Conservation (phyloP, 2,329 filamentous ascomycete genomes). For the Cercospora citrullina region DNA sequence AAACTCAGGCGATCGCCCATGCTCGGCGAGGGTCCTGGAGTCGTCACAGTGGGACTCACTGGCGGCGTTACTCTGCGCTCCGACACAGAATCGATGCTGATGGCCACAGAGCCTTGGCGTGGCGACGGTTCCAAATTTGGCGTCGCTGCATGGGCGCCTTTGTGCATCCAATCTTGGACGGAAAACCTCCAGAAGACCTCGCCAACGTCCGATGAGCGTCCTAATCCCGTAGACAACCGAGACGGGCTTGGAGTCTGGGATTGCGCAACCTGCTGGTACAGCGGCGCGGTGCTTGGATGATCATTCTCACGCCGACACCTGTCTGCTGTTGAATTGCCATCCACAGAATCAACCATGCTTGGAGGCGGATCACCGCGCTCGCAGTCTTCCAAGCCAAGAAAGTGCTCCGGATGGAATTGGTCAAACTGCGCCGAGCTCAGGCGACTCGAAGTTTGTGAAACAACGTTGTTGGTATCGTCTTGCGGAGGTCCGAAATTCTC, state of each 20-base stretch:
- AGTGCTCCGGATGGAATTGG: slow-evolving; percentile 12
- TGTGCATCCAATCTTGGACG: slow-evolving; percentile 14
- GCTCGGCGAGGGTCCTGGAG: slow-evolving; percentile 14
- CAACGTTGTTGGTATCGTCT: not conserved
- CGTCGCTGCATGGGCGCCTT: not conserved
- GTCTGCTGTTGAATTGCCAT: not conserved
- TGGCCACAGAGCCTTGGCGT: not conserved
- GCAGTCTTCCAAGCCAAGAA: slow-evolving; percentile 7
- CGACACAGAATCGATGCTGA: slow-evolving; percentile 5
- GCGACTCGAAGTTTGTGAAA: slow-evolving; percentile 1
- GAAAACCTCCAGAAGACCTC: slow-evolving; percentile 23
- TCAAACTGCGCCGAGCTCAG: slow-evolving; percentile 12
- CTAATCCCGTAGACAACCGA: slow-evolving; percentile 11
- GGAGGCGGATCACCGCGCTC: slow-evolving; percentile 1
- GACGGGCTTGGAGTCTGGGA: slow-evolving; percentile 21
- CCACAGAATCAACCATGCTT: not conserved
- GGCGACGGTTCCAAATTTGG: slow-evolving; percentile 2
- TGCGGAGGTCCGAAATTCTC: not conserved
- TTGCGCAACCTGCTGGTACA: slow-evolving; percentile 20
- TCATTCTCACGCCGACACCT: not conserved
- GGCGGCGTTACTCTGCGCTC: slow-evolving; percentile 8
- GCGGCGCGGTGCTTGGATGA: not conserved
- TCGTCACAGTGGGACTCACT: slow-evolving; percentile 9
- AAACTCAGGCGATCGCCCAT: slow-evolving; percentile 32
- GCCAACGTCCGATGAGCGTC: slow-evolving; percentile 17